Evolutionary conservation across 164 flowering plant species (phyloP).

Genomic region (Amborella trichopoda): DNA sequence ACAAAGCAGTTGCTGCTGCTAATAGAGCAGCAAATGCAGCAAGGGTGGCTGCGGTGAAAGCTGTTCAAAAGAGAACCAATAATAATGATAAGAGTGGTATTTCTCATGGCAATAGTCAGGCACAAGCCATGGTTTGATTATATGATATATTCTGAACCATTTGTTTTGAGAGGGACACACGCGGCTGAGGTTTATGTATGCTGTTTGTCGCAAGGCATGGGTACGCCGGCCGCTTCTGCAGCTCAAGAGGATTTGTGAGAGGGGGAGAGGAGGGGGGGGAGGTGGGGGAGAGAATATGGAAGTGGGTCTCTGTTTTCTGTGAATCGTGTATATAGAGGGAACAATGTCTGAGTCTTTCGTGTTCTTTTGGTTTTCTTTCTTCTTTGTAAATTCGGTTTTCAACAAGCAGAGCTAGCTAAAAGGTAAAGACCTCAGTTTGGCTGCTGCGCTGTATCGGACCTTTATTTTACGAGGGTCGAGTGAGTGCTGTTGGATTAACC

Average conservation of each 20-base stretch:
- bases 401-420: neutral
- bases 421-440: too few species aligned
- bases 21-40: slow-evolving; percentile 93
- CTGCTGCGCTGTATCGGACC: too few species aligned
- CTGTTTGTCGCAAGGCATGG: too few species aligned
- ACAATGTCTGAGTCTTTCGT: too few species aligned
- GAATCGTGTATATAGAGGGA: neutral
- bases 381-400: neutral
- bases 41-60: slow-evolving; percentile 88
- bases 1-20: slow-evolving; percentile 66
- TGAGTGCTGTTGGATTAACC: too few species aligned
- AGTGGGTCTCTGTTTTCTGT: neutral
- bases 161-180: too few species aligned
- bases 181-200: too few species aligned
- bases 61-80: slow-evolving; percentile 81
- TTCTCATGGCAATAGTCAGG: too few species aligned
- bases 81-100: slow-evolving; percentile 37
- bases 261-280: neutral
- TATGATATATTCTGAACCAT: too few species aligned
- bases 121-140: too few species aligned
- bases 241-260: neutral
- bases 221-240: too few species aligned
- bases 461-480: too few species aligned
- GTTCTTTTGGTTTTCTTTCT: neutral
- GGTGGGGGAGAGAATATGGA: neutral